phyloP scores from a whole-genome alignment of 2,329 filamentous ascomycete species.

The Coleophoma cylindrospora region DNA sequence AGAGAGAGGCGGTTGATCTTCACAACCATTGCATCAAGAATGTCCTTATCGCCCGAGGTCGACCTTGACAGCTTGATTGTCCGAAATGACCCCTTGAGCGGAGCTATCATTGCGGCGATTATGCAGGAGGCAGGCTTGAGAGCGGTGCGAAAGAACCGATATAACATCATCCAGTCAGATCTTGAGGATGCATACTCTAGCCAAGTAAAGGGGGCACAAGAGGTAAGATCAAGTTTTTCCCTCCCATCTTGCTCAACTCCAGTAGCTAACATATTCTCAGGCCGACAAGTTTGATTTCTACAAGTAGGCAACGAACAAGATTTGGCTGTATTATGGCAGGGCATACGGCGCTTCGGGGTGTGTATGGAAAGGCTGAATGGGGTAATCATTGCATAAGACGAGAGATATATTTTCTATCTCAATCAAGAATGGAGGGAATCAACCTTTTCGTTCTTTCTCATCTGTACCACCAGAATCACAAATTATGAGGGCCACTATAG shows the following conservation, averaged over 20 bases:
- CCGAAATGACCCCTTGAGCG: constrained; percentile 90
- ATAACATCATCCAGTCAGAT: constrained; percentile 98
- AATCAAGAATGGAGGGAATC: too few relatives aligned
- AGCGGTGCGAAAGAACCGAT: constrained; percentile 94
- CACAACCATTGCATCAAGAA: constrained; percentile 92
- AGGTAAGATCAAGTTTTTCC: constrained; percentile 48
- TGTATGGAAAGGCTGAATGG: too few relatives aligned
- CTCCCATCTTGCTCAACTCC: background rate
- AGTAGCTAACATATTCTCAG: constrained; percentile 27
- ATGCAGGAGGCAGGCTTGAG: constrained; percentile 98
- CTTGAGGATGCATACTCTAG: constrained; percentile 95
- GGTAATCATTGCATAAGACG: background rate
- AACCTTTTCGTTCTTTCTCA: background rate
- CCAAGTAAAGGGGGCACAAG: constrained; percentile 82
- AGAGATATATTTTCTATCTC: background rate
- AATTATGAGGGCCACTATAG: background rate
- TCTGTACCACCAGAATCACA: constrained; percentile 9
- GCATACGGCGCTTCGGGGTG: background rate
- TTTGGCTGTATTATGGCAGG: background rate
- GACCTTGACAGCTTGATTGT: constrained; percentile 95
- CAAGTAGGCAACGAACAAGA: constrained; percentile 46
- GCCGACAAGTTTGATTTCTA: constrained; percentile 88
- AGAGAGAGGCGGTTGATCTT: constrained; percentile 96
- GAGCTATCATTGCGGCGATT: constrained; percentile 94
- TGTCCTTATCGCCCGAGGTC: constrained; percentile 94